Conservation (phyloP, 140 eudicot genomes). For the Oenanthe javanica region DNA sequence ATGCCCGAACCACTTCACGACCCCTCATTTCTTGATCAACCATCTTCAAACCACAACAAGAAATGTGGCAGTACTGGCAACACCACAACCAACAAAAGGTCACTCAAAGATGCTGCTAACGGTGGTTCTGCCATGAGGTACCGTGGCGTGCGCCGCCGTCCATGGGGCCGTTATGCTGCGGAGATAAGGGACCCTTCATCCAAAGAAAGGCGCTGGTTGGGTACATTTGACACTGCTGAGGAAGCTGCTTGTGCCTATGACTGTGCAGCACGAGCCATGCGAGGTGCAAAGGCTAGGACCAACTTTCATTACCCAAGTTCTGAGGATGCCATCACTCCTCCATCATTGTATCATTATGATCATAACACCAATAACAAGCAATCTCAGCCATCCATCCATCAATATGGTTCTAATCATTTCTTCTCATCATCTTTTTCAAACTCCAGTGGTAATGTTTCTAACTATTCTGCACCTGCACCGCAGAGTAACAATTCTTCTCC, state of each 20-base stretch:
- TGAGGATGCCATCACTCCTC: background rate
- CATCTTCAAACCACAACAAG: slow-evolving; percentile 23
- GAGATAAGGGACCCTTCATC: slow-evolving; percentile 89
- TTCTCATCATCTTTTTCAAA: background rate
- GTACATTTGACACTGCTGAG: slow-evolving; percentile 92
- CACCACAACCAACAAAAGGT: slow-evolving; percentile 25
- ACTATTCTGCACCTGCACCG: slow-evolving; percentile 5
- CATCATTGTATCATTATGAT: slow-evolving; percentile 4
- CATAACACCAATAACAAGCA: background rate
- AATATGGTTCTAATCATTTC: background rate
- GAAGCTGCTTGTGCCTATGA: slow-evolving; percentile 96
- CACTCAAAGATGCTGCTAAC: slow-evolving; percentile 20
- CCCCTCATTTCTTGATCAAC: slow-evolving; percentile 13
- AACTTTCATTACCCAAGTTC: slow-evolving; percentile 53
- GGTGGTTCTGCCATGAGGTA: slow-evolving; percentile 31
- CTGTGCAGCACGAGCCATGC: slow-evolving; percentile 90
- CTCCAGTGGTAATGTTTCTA: slow-evolving; percentile 12
- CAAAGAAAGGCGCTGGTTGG: slow-evolving; percentile 86
- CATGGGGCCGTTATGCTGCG: slow-evolving; percentile 96
- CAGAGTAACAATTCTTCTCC: background rate
- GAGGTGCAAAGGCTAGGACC: slow-evolving; percentile 71
- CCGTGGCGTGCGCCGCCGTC: slow-evolving; percentile 95
- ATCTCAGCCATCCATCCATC: slow-evolving; percentile 21
- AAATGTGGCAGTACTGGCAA: slow-evolving; percentile 6
- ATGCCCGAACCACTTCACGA: slow-evolving; percentile 17